These are phyloP conservation scores for Acephala macrosclerotiorum DNA, from an alignment of 2,329 filamentous ascomycete genomes.

Conservation along the genomic window DNA sequence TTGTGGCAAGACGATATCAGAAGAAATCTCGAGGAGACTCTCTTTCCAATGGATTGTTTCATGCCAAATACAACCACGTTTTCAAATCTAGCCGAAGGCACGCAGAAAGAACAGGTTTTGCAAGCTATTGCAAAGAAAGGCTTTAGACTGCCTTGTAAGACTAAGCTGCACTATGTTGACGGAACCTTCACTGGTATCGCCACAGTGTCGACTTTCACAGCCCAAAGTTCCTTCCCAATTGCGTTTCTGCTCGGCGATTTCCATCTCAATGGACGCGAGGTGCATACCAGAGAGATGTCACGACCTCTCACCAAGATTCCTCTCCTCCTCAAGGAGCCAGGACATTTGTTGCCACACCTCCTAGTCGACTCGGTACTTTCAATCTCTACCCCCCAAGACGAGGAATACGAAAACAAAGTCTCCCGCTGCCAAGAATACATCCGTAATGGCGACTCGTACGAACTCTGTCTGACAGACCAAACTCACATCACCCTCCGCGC, in stretches of 20 bases:
- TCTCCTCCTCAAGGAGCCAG: background rate
- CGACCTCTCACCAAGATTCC: background rate
- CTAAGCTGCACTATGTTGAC: background rate
- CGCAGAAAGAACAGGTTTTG: constrained; percentile 3
- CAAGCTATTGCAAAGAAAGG: constrained; percentile 4
- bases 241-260: background rate
- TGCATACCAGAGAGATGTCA: constrained; percentile 2
- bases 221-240: background rate
- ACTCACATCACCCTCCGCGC: constrained; percentile 34
- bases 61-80: constrained; percentile 9
- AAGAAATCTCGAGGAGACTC: constrained; percentile 16
- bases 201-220: background rate
- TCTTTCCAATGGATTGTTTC: constrained; percentile 17
- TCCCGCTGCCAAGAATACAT: constrained; percentile 46
- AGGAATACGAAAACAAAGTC: constrained; percentile 46
- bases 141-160: background rate
- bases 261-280: background rate
- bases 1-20: background rate
- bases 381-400: constrained; percentile 30
- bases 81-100: constrained; percentile 10
- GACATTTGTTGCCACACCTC: background rate
- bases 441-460: constrained; percentile 49
- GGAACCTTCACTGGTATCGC: constrained; percentile 11
- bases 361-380: constrained; percentile 28
- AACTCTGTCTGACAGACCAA: constrained; percentile 49